Conservation (phyloP, 179 eudicot species). For the Camellia oleifera region DNA sequence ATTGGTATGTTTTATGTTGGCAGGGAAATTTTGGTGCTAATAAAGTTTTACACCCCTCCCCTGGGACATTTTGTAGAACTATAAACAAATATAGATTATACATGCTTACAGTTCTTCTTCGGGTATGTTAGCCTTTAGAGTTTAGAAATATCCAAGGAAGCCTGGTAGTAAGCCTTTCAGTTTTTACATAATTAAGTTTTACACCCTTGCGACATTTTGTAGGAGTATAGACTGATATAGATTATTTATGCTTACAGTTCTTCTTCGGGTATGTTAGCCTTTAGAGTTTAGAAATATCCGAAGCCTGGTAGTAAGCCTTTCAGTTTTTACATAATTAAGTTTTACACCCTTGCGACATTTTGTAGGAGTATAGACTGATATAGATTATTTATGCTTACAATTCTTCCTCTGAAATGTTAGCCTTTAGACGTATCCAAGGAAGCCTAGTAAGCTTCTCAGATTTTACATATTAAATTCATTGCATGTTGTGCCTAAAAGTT, state of each 20-base stretch:
- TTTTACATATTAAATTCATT: background rate
- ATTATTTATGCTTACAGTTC: background rate
- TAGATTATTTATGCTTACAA: background rate
- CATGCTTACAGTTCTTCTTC: too few relatives aligned
- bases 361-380: background rate
- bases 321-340: too few relatives aligned
- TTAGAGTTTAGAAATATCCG: background rate
- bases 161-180: too few relatives aligned
- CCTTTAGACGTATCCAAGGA: background rate
- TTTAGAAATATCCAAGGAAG: too few relatives aligned
- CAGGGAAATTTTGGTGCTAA: background rate
- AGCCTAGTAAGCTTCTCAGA: background rate
- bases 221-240: background rate
- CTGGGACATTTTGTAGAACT: too few relatives aligned
- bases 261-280: background rate
- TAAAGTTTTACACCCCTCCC: background rate
- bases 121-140: too few relatives aligned
- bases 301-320: too few relatives aligned
- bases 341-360: background rate
- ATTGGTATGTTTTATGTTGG: background rate
- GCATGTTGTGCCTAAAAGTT: constrained; percentile 1
- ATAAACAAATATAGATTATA: too few relatives aligned
- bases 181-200: too few relatives aligned
- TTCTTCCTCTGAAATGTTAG: background rate
- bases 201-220: background rate